These are phyloP conservation scores for Globisporangium cylindrosporum DNA, from an alignment of 352 stramenopile genomes.

Conservation along the genomic window DNA sequence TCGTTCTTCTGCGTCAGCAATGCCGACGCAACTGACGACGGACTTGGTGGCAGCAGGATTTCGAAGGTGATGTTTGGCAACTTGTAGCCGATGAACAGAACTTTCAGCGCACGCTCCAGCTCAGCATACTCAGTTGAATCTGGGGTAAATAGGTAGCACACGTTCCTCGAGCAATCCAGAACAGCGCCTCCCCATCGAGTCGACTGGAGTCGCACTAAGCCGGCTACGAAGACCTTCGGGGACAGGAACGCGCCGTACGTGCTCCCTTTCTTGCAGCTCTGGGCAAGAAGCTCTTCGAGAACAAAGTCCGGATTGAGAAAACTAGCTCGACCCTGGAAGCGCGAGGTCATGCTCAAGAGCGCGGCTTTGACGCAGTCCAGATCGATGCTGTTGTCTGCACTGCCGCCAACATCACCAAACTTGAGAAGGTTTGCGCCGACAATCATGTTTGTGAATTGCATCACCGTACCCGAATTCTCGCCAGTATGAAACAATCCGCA, in stretches of 20 bases:
- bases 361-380: slow-evolving; percentile 9
- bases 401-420: neutral
- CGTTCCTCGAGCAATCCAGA: neutral
- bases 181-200: neutral
- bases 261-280: neutral
- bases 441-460: slow-evolving; percentile 13
- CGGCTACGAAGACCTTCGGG: neutral
- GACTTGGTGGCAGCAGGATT: neutral
- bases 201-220: slow-evolving; percentile 1
- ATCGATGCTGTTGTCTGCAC: neutral
- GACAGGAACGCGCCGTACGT: slow-evolving; percentile 8
- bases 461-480: too few species aligned
- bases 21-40: neutral
- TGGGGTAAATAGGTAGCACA: neutral
- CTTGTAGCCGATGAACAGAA: neutral
- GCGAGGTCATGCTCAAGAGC: neutral
- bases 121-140: neutral
- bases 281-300: neutral
- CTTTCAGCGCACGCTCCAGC: too few species aligned
- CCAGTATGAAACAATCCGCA: too few species aligned
- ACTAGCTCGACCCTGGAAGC: too few species aligned
- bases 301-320: too few species aligned
- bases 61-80: neutral
- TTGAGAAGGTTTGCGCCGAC: neutral
- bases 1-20: neutral